These are phyloP conservation scores for Fusarium neocosmosporiellum DNA, from an alignment of 2,329 filamentous ascomycete species.

Conservation along the genomic window DNA sequence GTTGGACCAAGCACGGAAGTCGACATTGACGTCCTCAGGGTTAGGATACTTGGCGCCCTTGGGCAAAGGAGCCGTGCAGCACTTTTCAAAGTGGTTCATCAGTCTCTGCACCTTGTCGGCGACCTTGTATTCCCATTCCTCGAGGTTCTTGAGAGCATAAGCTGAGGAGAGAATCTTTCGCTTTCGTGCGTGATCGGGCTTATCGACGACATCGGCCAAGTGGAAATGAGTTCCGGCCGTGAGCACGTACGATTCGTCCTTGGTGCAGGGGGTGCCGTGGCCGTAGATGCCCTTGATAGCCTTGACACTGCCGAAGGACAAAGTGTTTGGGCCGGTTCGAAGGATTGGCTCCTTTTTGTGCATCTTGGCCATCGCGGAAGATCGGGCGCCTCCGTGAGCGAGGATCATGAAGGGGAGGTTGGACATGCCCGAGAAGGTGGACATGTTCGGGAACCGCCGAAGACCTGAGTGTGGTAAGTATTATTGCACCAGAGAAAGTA, in stretches of 20 bases:
- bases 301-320: constrained; percentile 32
- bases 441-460: constrained; percentile 30
- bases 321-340: constrained; percentile 38
- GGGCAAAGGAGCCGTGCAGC: constrained; percentile 52
- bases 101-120: constrained; percentile 61
- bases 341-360: constrained; percentile 54
- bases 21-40: constrained; percentile 56
- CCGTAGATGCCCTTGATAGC: constrained; percentile 50
- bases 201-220: constrained; percentile 63
- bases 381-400: constrained; percentile 51
- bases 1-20: constrained; percentile 62
- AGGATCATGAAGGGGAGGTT: constrained; percentile 26
- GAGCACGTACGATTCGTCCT: constrained; percentile 58
- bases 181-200: constrained; percentile 62
- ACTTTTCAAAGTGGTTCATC: constrained; percentile 55
- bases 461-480: constrained; percentile 21
- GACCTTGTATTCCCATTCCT: constrained; percentile 65
- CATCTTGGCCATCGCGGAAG: constrained; percentile 58
- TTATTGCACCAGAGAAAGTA: neutral
- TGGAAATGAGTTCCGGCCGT: constrained; percentile 60
- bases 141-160: constrained; percentile 64
- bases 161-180: constrained; percentile 61
- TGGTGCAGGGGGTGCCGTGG: constrained; percentile 60
- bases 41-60: constrained; percentile 38
- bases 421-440: constrained; percentile 29